Percentiles rank a stretch among this genome's conserved stretches.
phyloP scores from a whole-genome alignment of 2,329 filamentous ascomycete genomes.

The Xylogone sp. region DNA sequence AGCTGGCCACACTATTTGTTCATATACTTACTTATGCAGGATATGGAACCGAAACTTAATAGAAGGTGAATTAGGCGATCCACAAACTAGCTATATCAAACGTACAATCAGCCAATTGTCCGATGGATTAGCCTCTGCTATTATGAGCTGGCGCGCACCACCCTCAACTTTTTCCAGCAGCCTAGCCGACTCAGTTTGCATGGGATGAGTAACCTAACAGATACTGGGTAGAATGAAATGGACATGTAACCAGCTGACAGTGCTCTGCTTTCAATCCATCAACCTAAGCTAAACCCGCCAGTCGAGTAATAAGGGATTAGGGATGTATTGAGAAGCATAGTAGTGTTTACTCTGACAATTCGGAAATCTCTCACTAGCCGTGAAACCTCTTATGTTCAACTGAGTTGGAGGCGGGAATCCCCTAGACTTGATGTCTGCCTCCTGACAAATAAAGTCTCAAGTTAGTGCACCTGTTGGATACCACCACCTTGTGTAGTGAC shows the following conservation, averaged over 20 bases:
- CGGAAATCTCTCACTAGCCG: too few relatives aligned
- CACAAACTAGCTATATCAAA: not conserved
- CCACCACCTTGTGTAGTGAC: constrained; percentile 3
- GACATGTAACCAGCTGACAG: constrained; percentile 5
- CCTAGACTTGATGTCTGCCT: too few relatives aligned
- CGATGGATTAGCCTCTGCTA: not conserved
- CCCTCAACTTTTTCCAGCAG: constrained; percentile 10
- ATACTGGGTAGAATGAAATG: constrained; percentile 7
- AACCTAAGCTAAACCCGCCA: constrained; percentile 12
- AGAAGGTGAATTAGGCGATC: not conserved
- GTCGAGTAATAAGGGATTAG: constrained; percentile 8
- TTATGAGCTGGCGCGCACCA: constrained; percentile 4
- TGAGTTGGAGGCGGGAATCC: too few relatives aligned
- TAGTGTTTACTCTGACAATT: not conserved
- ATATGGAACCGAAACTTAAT: too few relatives aligned
- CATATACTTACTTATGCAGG: too few relatives aligned
- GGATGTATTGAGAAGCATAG: not conserved
- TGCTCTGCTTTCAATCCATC: constrained; percentile 17
- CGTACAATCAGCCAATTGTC: not conserved
- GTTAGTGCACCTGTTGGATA: not conserved
- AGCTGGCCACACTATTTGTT: not conserved
- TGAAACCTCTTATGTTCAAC: too few relatives aligned
- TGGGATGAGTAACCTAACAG: constrained; percentile 16
- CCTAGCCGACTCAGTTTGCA: constrained; percentile 12
- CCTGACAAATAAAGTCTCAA: not conserved